phyloP scores from a whole-genome alignment of 352 stramenopile genomes.

The Phytophthora palmivora region DNA sequence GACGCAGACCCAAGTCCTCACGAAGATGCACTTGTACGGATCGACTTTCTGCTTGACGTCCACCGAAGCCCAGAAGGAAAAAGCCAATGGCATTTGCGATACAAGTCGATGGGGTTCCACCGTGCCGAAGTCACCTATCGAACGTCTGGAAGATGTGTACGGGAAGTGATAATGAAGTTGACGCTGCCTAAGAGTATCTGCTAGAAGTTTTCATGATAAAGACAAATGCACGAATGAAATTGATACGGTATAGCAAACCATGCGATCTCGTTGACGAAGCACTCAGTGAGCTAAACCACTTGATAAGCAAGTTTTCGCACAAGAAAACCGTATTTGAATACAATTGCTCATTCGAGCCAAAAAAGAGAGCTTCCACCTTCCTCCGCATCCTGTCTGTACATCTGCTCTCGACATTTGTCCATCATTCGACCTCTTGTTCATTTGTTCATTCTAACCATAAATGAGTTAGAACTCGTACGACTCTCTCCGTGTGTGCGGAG shows the following conservation, averaged over 20 bases:
- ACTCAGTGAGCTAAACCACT: too few species aligned
- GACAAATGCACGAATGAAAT: constrained; percentile 5
- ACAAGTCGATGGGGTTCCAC: constrained; percentile 19
- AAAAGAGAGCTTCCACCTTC: constrained; percentile 25
- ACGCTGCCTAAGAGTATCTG: too few species aligned
- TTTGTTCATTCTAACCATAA: constrained; percentile 11
- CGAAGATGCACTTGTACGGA: constrained; percentile 28
- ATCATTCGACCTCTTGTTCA: constrained; percentile 4
- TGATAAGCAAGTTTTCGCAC: constrained; percentile 8
- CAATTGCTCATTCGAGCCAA: constrained; percentile 25
- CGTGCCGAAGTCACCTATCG: constrained; percentile 19
- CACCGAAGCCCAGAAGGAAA: constrained; percentile 13
- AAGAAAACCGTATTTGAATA: constrained; percentile 40
- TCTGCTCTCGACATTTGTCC: constrained; percentile 9
- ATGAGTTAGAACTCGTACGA: constrained; percentile 47
- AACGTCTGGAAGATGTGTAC: constrained; percentile 17
- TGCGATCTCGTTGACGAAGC: too few species aligned
- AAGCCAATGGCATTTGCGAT: constrained; percentile 23
- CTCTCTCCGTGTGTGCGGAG: constrained; percentile 40
- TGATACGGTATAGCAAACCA: too few species aligned
- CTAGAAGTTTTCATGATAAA: neutral
- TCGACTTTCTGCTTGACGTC: constrained; percentile 24
- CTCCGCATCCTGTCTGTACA: constrained; percentile 26
- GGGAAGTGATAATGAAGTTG: constrained; percentile 1
- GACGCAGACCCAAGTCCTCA: constrained; percentile 25